Evolutionary conservation across 1,284 basidiomycete genomes (phyloP).

Genomic region (Apiotrichum sp.): DNA sequence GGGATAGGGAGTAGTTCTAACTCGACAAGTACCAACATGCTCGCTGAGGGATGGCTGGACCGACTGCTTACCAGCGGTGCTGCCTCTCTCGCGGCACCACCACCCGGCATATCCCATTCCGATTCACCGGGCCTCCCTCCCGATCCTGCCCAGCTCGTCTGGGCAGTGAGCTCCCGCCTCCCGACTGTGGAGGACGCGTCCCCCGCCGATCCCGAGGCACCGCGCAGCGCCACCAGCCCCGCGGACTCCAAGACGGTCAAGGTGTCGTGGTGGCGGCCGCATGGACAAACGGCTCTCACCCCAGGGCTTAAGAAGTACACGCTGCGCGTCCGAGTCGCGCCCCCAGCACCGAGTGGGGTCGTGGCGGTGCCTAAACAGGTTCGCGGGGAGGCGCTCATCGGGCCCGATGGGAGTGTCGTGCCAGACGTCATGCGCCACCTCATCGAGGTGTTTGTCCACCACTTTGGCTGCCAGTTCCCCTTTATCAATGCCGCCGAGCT

Average conservation of each 20-base stretch:
- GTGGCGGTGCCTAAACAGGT: not conserved
- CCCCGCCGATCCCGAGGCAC: constrained; percentile 15
- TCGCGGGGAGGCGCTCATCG: constrained; percentile 9
- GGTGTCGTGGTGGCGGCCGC: constrained; percentile 35
- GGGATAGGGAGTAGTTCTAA: too few species aligned
- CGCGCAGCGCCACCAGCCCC: constrained; percentile 6
- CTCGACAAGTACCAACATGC: not conserved
- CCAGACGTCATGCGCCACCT: constrained; percentile 25
- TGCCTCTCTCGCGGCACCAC: not conserved
- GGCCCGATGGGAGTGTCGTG: constrained; percentile 15
- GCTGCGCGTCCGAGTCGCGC: constrained; percentile 27
- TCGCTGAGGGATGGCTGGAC: constrained; percentile 13
- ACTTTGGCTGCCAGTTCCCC: constrained; percentile 31
- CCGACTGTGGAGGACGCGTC: constrained; percentile 27
- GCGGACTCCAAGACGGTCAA: constrained; percentile 24
- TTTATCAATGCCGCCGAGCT: constrained; percentile 15
- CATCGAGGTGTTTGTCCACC: constrained; percentile 24
- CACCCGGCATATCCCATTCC: not conserved
- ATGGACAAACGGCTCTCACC: constrained; percentile 34
- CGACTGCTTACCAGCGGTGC: constrained; percentile 4
- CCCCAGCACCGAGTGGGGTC: constrained; percentile 9
- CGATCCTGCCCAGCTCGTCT: constrained; percentile 27
- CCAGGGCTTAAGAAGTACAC: constrained; percentile 31
- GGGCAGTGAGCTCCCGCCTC: constrained; percentile 25
- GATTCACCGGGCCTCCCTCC: not conserved